Evolutionary conservation across 179 eudicot genomes (phyloP).

Genomic region (Beta corolliflora): DNA sequence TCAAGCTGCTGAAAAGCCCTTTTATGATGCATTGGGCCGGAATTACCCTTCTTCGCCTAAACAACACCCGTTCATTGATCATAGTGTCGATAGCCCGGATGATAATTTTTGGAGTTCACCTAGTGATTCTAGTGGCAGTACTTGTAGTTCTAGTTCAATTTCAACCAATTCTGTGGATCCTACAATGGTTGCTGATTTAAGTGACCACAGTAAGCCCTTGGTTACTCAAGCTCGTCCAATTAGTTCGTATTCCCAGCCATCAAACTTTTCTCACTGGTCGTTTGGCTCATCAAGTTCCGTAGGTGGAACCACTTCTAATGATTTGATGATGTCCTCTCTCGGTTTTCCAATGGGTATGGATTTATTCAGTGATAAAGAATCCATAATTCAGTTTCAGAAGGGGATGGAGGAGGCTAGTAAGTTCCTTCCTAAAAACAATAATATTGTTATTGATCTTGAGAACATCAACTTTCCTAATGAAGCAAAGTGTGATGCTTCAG

Average conservation of each 20-base stretch:
- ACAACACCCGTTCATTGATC: conserved; percentile 40
- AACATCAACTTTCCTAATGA: conserved; percentile 47
- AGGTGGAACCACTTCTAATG: conserved; percentile 21
- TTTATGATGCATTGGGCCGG: conserved; percentile 68
- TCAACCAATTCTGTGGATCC: conserved; percentile 41
- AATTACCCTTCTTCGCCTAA: conserved; percentile 57
- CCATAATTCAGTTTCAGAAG: conserved; percentile 68
- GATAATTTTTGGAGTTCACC: conserved; percentile 37
- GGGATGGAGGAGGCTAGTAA: conserved; percentile 88
- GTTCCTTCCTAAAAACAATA: conserved; percentile 63
- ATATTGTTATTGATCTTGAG: conserved; percentile 51
- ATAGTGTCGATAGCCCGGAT: conserved; percentile 44
- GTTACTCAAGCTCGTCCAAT: conserved; percentile 26
- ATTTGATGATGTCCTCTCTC: conserved; percentile 28
- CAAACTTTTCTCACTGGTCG: conserved; percentile 25
- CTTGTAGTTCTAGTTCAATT: conserved; percentile 27
- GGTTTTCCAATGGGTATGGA: conserved; percentile 37
- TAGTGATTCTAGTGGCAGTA: conserved; percentile 42
- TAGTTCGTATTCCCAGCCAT: conserved; percentile 24
- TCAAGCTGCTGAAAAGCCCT: conserved; percentile 75
- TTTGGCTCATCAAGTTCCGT: conserved; percentile 32
- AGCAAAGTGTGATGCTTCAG: conserved; percentile 21
- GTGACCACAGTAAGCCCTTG: conserved; percentile 33
- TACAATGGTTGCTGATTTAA: conserved; percentile 37
- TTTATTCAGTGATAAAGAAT: conserved; percentile 53